These are phyloP conservation scores for Nannizzia gypsea DNA, from an alignment of 2,329 filamentous ascomycete species.

Conservation along the genomic window DNA sequence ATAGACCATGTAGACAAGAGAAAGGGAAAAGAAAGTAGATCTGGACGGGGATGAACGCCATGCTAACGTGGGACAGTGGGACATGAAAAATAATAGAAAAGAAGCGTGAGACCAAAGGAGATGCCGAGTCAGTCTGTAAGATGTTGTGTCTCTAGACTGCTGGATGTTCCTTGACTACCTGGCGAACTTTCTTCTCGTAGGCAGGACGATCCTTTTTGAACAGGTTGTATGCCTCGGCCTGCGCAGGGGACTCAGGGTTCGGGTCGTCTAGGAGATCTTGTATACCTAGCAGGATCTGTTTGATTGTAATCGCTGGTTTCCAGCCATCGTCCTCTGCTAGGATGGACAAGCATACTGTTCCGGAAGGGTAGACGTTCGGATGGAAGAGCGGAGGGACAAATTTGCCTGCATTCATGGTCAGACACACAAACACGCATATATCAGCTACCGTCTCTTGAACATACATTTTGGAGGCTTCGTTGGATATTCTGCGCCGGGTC, in stretches of 20 bases:
- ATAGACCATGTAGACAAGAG: not conserved
- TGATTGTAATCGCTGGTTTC: slow-evolving; percentile 97
- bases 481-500: slow-evolving; percentile 62
- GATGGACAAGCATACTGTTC: slow-evolving; percentile 93
- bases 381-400: slow-evolving; percentile 94
- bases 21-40: not conserved
- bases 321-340: slow-evolving; percentile 97
- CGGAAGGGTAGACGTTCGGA: slow-evolving; percentile 95
- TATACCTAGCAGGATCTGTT: slow-evolving; percentile 91
- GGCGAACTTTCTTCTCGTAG: slow-evolving; percentile 78
- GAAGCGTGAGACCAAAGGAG: slow-evolving; percentile 6
- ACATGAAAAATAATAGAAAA: slow-evolving; percentile 8
- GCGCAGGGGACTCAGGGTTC: slow-evolving; percentile 90
- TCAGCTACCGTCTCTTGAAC: slow-evolving; percentile 20
- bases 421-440: not conserved
- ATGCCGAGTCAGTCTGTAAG: not conserved
- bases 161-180: slow-evolving; percentile 81
- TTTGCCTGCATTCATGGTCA: slow-evolving; percentile 54
- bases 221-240: slow-evolving; percentile 93
- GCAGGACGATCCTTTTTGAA: slow-evolving; percentile 81
- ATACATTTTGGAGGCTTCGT: slow-evolving; percentile 98
- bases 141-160: slow-evolving; percentile 38
- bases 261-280: slow-evolving; percentile 93
- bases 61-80: not conserved
- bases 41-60: not conserved